Conservation (phyloP, 1,139 yeast species). For the Geotrichum citri-aurantii region DNA sequence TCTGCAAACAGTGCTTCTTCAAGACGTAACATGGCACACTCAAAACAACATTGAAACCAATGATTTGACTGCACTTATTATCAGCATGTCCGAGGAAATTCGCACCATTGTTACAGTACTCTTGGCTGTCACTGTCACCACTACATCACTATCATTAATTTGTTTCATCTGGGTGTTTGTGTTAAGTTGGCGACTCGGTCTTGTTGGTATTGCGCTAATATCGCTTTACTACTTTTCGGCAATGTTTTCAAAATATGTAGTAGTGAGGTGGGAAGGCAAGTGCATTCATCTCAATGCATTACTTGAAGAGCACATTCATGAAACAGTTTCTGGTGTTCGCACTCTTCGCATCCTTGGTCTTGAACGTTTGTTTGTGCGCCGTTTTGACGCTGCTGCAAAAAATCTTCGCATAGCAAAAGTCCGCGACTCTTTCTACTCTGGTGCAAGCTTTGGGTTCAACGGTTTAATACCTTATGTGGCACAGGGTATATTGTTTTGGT, state of each 20-base stretch:
- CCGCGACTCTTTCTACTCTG: conserved; percentile 31
- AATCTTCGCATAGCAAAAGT: conserved; percentile 28
- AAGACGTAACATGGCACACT: conserved; percentile 52
- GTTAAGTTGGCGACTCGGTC: conserved; percentile 80
- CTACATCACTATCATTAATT: conserved; percentile 48
- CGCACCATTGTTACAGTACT: conserved; percentile 59
- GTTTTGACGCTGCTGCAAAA: conserved; percentile 27
- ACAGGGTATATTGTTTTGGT: conserved; percentile 66
- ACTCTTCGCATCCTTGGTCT: conserved; percentile 58
- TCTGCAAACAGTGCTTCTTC: conserved; percentile 47
- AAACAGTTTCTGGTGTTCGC: conserved; percentile 53
- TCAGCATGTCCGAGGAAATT: conserved; percentile 78
- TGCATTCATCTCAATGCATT: conserved; percentile 55
- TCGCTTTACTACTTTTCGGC: conserved; percentile 55
- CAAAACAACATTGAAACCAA: conserved; percentile 41
- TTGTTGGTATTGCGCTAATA: conserved; percentile 71
- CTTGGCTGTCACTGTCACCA: conserved; percentile 48
- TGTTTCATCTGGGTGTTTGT: conserved; percentile 75
- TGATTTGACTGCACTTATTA: conserved; percentile 57
- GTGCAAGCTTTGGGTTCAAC: conserved; percentile 57
- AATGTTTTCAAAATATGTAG: conserved; percentile 45
- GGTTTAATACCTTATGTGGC: conserved; percentile 53
- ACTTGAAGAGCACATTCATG: conserved; percentile 53
- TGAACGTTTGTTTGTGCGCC: conserved; percentile 42
- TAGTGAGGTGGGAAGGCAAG: conserved; percentile 50